Evolutionary conservation across 768 basidiomycete species (phyloP), one percentile per base, ranked within the genome.

Genomic region (Pleurotus cornucopiae): DNA sequence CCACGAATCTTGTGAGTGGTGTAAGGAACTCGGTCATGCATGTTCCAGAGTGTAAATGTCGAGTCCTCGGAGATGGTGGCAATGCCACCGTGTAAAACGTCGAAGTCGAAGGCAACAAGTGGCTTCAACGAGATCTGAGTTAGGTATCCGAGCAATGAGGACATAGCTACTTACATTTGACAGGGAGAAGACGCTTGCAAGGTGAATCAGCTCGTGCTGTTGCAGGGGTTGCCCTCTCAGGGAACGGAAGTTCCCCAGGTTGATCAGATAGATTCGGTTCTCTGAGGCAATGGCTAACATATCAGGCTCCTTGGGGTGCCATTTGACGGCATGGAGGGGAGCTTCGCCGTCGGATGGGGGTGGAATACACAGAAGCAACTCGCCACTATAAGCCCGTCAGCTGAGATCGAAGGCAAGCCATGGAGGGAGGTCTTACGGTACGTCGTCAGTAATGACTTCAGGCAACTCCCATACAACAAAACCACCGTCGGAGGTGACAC

Each of bases 401-500:
- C 30, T 34, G 34, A 18, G 39, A 43, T 7, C 58, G 18, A 9
- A 56, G 16, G 52, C 37, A 40, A 26, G 26, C 54, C 58, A 59
- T 34, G 30, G 44, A 30, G 12, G 13, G 49, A 46, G 16, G 44
- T 82, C 89, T 66, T 72, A 91, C 89, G 88, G 86, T 30, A 88
- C 89, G 69, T 94, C 91, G 63, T 94, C 91, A 11, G 85, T 90
- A 66, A 94, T 90, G 53, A 85, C 67, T 52, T 88, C 86, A 26
- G 91, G 91, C 21, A 93, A 66, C 66, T 93, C 88, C 91, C 91
- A 93, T 5, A 93, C 86, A 30, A 93, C 88, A 61, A 93, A 90
- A 40, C 91, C 91, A 58, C 91, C 91, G 63, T 94, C 91, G 2
- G 88, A 89, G 0, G 91, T 93, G 9, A 93, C 86, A 5, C 90